Evolutionary conservation across 257 asterid genomes (phyloP), one percentile per base, ranked within the genome.

Genomic region (Anisodus tanguticus): DNA sequence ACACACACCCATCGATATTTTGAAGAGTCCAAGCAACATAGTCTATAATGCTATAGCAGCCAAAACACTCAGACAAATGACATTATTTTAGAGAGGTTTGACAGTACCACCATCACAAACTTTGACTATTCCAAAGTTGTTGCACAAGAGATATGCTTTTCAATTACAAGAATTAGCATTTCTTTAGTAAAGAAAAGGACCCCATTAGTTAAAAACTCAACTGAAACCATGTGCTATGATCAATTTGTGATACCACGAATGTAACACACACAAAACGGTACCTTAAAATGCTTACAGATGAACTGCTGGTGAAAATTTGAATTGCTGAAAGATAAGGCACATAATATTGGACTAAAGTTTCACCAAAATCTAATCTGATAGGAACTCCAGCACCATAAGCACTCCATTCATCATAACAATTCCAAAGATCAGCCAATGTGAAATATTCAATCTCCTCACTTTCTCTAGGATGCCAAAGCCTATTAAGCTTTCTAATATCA

Each of bases 331-430:
- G 97, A 84, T 91, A 96, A 79, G 99, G 99, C 60, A 93, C 97
- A 86, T 93, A 94, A 87, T 94, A 96, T 83, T 94, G 98, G 63
- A 93, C 84, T 51, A 92, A 85, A 62, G 90, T 90, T 85, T 92
- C 97, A 82, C 94, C 98, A 84, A 87, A 91, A 26, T 90, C 95
- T 10, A 97, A 90, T 35, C 83, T 53, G 55, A 96, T 87, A 5
- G 98, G 97, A 82, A 94, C 97, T 15, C 99, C 98, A 57, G 92
- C 95, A 8, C 99, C 99, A 89, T 93, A 96, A n/a, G 94, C 98
- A 92, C 99, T 96, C 92, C 97, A 93, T 92, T 96, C 98, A 88
- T 91, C 95, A 88, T 88, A 94, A 58, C 92, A 87, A 66, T 90
- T 91, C 99, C 99, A 94, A 78, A 96, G 95, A 88, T 94, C 99